These are phyloP conservation scores for Boletus reticulatus DNA, from an alignment of 768 basidiomycete genomes.

Conservation along the genomic window DNA sequence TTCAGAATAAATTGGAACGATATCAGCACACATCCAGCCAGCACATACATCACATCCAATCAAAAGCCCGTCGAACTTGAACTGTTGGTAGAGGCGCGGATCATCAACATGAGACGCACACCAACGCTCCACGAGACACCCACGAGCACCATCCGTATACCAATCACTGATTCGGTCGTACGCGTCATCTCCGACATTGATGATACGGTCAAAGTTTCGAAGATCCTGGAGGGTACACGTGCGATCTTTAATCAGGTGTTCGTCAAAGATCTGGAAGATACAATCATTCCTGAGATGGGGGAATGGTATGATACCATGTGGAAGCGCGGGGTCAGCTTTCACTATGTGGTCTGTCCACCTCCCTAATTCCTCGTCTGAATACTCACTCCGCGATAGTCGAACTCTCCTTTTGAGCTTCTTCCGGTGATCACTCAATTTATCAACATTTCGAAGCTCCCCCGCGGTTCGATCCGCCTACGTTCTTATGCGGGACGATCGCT, in stretches of 20 bases:
- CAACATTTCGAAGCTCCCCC: constrained; percentile 62
- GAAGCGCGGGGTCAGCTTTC: constrained; percentile 71
- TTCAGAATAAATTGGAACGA: constrained; percentile 68
- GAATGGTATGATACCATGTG: constrained; percentile 75
- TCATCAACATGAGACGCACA: constrained; percentile 40
- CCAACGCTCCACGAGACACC: constrained; percentile 37
- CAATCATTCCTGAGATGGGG: constrained; percentile 79
- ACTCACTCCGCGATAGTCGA: constrained; percentile 54
- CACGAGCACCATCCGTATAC: constrained; percentile 32
- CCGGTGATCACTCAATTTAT: constrained; percentile 80
- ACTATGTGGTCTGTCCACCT: constrained; percentile 73
- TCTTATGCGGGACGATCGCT: constrained; percentile 85
- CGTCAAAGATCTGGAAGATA: constrained; percentile 77
- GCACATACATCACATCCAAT: constrained; percentile 56
- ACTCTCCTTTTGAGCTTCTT: constrained; percentile 82
- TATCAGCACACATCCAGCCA: constrained; percentile 59
- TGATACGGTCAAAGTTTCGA: constrained; percentile 73
- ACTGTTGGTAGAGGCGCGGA: constrained; percentile 53
- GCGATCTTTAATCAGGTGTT: constrained; percentile 91
- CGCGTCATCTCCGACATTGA: constrained; percentile 93
- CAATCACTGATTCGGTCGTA: constrained; percentile 61
- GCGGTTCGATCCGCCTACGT: constrained; percentile 74
- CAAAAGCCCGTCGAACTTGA: constrained; percentile 41
- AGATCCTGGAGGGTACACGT: constrained; percentile 75
- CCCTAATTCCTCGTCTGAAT: background rate